Base-by-base conservation (phyloP, 805 yeast species). In the Hanseniaspora valbyensis region DNA sequence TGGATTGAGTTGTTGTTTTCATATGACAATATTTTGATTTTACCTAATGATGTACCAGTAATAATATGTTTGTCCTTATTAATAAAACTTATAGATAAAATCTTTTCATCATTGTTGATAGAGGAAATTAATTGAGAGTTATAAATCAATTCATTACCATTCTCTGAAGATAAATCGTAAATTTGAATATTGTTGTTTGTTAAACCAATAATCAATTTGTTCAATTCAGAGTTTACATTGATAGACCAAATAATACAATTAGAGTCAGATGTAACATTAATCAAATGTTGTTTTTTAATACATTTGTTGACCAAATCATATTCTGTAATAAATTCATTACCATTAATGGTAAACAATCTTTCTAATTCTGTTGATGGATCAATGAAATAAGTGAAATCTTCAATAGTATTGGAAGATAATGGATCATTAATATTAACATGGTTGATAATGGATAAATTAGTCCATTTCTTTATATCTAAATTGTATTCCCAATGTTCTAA, bases 41-140 rank as follows among this genome's bases (percentile, higher is more conserved):
- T 76, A 21, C 95, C 98, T 65, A 92, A 97, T 1, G 96, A 85
- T 65, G 97, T 92, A 12, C 98, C 98, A 44, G 96, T 96, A 36
- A 87, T 76, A 32, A 92, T 68, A 54, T 72, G 68, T 7, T 75
- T 75, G 56, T 81, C 73, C 18, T 73, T 75, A 53, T 74, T 74
- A 19, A 40, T 40, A 94, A 95, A 92, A 50, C 83, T 75, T 38
- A 92, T 63, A 50, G 86, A 75, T 59, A 92, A 70, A 1, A 92
- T 82, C 62, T 96, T 74, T 42, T 41, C 53, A 26, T 42, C 87
- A 75, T 50, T 81, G 87, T 61, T 85, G 94, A 67, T 95, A 76
- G 65, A 84, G 92, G 54, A 92, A 71, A 46, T 87, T 77, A 25
- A 73, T 66, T 52, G 75, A 81, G 62, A 82, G 87, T 61, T 85